A percentile compares a stretch with the other conserved stretches of the same genome.
phyloP scores from a whole-genome alignment of 2,329 filamentous ascomycete species.

The Fusarium siculi region DNA sequence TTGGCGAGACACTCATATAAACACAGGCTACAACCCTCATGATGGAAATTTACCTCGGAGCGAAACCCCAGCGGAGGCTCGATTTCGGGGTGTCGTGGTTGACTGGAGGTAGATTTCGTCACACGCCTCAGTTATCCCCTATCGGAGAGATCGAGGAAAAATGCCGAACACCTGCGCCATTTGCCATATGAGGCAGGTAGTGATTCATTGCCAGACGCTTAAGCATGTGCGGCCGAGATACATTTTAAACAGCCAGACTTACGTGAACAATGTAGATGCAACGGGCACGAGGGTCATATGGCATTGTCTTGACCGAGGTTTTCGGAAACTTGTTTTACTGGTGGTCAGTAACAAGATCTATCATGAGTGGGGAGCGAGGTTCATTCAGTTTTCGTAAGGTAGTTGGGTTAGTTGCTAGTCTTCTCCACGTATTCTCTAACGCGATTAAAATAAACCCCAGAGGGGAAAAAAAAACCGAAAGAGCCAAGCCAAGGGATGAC shows the following conservation, averaged over 20 bases:
- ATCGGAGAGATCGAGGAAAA: not conserved
- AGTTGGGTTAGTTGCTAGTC: not conserved
- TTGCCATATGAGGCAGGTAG: slow-evolving; percentile 5
- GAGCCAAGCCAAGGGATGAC: not conserved
- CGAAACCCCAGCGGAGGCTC: not conserved
- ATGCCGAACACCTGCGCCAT: not conserved
- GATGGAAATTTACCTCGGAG: not conserved
- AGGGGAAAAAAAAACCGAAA: not conserved
- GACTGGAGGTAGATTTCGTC: not conserved
- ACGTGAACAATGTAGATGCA: not conserved
- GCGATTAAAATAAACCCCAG: not conserved
- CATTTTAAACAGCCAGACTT: not conserved
- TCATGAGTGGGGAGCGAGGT: slow-evolving; percentile 12
- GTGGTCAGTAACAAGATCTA: not conserved
- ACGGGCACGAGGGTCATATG: not conserved
- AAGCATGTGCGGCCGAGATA: slow-evolving; percentile 6
- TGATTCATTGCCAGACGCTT: not conserved
- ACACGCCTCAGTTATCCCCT: not conserved
- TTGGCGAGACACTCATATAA: not conserved
- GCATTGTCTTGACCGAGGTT: slow-evolving; percentile 8
- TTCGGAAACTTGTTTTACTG: slow-evolving; percentile 7
- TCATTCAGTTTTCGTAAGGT: not conserved
- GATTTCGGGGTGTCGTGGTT: not conserved
- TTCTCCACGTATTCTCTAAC: slow-evolving; percentile 5
- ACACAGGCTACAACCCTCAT: not conserved